Evolutionary conservation across 164 flowering plant genomes (phyloP), one percentile per base, ranked within the genome.

Genomic region (Tetrastigma voinierianum): DNA sequence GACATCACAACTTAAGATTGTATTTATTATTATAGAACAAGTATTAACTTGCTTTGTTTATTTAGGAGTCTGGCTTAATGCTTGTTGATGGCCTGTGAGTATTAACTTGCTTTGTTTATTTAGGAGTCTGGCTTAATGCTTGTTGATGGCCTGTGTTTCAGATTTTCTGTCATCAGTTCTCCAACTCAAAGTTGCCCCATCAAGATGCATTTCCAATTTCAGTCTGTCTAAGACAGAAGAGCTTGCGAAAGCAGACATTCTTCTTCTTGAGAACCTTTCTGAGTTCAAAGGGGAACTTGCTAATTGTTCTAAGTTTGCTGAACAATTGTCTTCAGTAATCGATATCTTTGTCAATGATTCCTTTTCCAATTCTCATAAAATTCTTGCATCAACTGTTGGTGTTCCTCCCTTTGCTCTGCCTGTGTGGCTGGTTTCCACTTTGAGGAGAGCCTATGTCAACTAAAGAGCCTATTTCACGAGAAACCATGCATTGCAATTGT

Each of bases 291-390:
- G 77, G 76, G 96, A 93, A 73, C 69, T 73, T 65, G 84, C 92
- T 19, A 90, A 93, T 74, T 82, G 78, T 77, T 66, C 76, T 57
- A 68, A 68, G 40, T 90, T 93, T 71, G 74, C 96, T 57, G 55
- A 80, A 77, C 61, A 66, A 21, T 67, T 90, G 57, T 76, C 92
- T 57, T 80, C 79, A 58, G 89, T 83, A 67, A 86, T 89, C 65
- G 96, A 89, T 79, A 84, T 93, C 68, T 86, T 93, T 77, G 92
- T 93, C 44, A 93, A 93, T 81, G 98, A 90, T 65, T 76, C 87
- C 43, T 86, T 93, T 71, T 86, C 90, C 51, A 78, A 67, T 48
- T 88, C 92, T 69, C 98, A 89, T 74, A 93, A 83, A 80, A 66
- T 85, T 67, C 91, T 93, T 68, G 91, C 97, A 62, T 93, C 98